These are phyloP conservation scores for Hortaea sp. DNA, from an alignment of 2,329 filamentous ascomycete species.

Conservation along the genomic window DNA sequence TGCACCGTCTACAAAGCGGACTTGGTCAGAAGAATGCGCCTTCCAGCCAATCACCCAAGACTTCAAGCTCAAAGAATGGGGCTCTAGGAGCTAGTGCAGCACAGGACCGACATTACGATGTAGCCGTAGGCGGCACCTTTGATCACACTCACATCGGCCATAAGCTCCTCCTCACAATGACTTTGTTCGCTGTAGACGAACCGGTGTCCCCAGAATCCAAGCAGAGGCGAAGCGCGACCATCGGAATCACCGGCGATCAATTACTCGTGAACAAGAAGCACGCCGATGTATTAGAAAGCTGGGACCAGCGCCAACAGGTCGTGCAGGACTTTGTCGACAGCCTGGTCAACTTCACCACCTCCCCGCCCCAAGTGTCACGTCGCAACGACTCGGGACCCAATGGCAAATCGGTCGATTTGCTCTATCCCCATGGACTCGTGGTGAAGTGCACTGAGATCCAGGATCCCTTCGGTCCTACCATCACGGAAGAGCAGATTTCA, in stretches of 20 bases:
- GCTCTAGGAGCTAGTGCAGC: neutral
- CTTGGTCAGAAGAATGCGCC: conserved; percentile 1
- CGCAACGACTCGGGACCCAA: conserved; percentile 37
- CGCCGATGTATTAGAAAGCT: conserved; percentile 68
- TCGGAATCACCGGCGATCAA: conserved; percentile 83
- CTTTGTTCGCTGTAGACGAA: conserved; percentile 56
- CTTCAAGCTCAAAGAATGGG: neutral
- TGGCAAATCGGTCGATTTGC: conserved; percentile 45
- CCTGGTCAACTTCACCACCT: conserved; percentile 46
- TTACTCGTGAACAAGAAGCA: conserved; percentile 84
- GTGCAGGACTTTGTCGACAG: conserved; percentile 61
- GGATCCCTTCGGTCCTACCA: conserved; percentile 83
- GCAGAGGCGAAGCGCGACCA: conserved; percentile 49
- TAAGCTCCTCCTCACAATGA: conserved; percentile 90
- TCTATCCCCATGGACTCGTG: conserved; percentile 51
- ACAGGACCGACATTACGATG: conserved; percentile 34
- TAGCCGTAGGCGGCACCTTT: conserved; percentile 87
- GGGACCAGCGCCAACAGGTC: conserved; percentile 60
- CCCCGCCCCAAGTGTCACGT: conserved; percentile 25
- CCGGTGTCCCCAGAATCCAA: conserved; percentile 24
- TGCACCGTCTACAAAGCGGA: conserved; percentile 24
- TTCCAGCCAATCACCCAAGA: neutral
- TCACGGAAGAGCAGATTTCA: conserved; percentile 67
- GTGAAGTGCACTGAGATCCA: conserved; percentile 77
- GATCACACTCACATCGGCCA: conserved; percentile 93